phyloP scores from a whole-genome alignment of 306 rosid genomes.

The Quercus bicolor region DNA sequence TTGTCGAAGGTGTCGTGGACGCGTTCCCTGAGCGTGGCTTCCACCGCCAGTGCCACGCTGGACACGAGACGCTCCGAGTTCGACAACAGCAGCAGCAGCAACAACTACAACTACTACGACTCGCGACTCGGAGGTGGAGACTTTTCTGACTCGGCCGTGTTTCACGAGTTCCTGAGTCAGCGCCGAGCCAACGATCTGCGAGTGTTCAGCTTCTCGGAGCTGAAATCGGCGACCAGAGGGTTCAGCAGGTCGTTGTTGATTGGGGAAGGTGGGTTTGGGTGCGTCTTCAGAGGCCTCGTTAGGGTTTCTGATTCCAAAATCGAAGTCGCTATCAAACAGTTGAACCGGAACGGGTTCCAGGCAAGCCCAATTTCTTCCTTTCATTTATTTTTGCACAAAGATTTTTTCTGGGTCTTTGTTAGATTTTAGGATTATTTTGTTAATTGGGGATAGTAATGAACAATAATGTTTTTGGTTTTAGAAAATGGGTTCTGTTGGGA shows the following conservation, averaged over 20 bases:
- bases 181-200: slow-evolving; percentile 75
- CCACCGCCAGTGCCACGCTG: slow-evolving; percentile 52
- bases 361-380: slow-evolving; percentile 37
- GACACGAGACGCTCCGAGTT: slow-evolving; percentile 66
- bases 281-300: slow-evolving; percentile 64
- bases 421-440: not conserved
- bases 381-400: not conserved
- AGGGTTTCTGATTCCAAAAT: slow-evolving; percentile 25
- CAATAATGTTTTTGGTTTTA: not conserved
- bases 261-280: slow-evolving; percentile 97
- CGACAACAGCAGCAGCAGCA: slow-evolving; percentile 37
- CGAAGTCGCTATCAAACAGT: slow-evolving; percentile 86
- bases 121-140: slow-evolving; percentile 22
- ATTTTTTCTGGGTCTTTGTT: not conserved
- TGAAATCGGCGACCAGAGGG: slow-evolving; percentile 73
- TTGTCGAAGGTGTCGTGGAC: slow-evolving; percentile 84
- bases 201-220: slow-evolving; percentile 65
- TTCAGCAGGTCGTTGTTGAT: slow-evolving; percentile 66
- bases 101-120: too few species aligned
- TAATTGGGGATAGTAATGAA: not conserved
- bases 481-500: too few species aligned
- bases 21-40: slow-evolving; percentile 85
- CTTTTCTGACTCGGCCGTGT: slow-evolving; percentile 52
- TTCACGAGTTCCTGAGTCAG: slow-evolving; percentile 51
- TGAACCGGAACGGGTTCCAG: slow-evolving; percentile 92